Evolutionary conservation across 2,329 filamentous ascomycete genomes (phyloP).

Genomic region (Ambrosiella cleistominuta): DNA sequence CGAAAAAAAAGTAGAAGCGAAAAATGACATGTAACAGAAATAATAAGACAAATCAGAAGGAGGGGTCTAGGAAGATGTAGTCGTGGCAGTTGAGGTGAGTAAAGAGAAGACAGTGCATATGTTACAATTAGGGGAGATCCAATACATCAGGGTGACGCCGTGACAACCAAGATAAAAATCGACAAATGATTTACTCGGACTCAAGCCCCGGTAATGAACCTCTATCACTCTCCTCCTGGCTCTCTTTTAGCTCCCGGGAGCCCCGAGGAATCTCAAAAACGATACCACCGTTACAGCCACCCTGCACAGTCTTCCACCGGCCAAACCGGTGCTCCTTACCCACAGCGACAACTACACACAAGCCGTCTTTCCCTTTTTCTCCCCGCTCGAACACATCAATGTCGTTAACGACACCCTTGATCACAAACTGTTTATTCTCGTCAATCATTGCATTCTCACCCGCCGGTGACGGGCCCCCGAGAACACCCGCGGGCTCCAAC

Average conservation of each 20-base stretch:
- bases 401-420: constrained; percentile 73
- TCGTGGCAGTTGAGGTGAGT: no score
- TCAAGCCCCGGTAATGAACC: not conserved
- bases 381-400: constrained; percentile 76
- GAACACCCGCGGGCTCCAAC: constrained; percentile 53
- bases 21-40: no score
- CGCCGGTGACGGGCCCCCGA: constrained; percentile 21
- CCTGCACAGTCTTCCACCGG: constrained; percentile 50
- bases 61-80: no score
- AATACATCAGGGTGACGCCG: no score
- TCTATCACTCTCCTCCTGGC: constrained; percentile 16
- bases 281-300: constrained; percentile 65
- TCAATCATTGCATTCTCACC: constrained; percentile 16
- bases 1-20: no score
- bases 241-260: constrained; percentile 10
- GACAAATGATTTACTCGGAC: not conserved
- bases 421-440: constrained; percentile 17
- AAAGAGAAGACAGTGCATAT: no score
- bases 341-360: constrained; percentile 72
- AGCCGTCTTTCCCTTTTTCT: constrained; percentile 53
- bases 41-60: no score
- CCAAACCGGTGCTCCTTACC: constrained; percentile 77
- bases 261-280: constrained; percentile 58
- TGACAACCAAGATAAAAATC: not conserved
- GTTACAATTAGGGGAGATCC: no score